Conservation (phyloP, 768 basidiomycete genomes). For the Chiua virens region DNA sequence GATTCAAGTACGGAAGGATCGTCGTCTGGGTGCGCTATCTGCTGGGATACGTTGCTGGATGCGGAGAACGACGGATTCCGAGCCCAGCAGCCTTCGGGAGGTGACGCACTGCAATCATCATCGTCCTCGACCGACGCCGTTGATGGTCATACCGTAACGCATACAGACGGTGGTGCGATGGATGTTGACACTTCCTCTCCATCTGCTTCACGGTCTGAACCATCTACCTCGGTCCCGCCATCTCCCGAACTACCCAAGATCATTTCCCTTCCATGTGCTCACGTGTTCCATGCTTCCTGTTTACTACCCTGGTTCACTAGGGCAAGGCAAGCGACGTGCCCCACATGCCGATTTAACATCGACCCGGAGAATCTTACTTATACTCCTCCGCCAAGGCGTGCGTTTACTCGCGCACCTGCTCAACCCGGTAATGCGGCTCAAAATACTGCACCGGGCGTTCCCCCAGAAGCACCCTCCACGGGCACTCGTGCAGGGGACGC, state of each 20-base stretch:
- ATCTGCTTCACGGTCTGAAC: conserved; percentile 11
- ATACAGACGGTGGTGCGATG: conserved; percentile 11
- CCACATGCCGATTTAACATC: conserved; percentile 80
- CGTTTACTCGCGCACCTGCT: conserved; percentile 12
- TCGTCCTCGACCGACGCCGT: neutral
- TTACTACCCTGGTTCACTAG: conserved; percentile 82
- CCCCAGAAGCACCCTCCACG: conserved; percentile 2
- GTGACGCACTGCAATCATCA: conserved; percentile 1
- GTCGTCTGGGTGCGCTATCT: conserved; percentile 63
- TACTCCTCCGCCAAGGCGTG: conserved; percentile 19
- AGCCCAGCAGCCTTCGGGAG: conserved; percentile 11
- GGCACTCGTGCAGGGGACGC: neutral
- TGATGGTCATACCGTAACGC: conserved; percentile 5
- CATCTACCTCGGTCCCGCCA: conserved; percentile 6
- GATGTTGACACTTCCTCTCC: conserved; percentile 18
- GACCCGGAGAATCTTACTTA: conserved; percentile 76
- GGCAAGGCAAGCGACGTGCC: conserved; percentile 77
- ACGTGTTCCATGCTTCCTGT: conserved; percentile 79
- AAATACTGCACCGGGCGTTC: conserved; percentile 7
- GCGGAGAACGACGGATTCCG: conserved; percentile 38
- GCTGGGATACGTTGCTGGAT: conserved; percentile 68
- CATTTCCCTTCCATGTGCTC: conserved; percentile 74
- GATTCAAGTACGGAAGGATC: conserved; percentile 34
- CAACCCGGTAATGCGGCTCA: conserved; percentile 13
- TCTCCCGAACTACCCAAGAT: conserved; percentile 41